Evolutionary conservation across 2,329 filamentous ascomycete genomes (phyloP).

Genomic region (Aureobasidium pullulans): DNA sequence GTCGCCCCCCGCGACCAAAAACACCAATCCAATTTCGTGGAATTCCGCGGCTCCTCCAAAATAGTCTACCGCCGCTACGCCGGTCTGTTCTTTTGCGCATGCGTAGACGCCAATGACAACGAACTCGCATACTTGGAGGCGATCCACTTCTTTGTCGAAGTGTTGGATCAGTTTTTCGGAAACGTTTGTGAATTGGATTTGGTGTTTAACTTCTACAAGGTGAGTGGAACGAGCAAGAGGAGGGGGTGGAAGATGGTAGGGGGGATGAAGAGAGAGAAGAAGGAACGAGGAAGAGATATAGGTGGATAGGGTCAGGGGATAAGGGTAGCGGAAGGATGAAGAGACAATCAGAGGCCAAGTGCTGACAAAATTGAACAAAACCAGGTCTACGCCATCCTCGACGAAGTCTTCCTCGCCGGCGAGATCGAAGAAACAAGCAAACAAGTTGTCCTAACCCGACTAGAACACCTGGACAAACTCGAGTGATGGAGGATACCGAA

Average conservation of each 20-base stretch:
- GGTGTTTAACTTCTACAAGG: constrained; percentile 64
- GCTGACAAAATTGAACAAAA: constrained; percentile 32
- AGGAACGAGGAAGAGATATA: no score
- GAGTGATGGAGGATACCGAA: constrained; percentile 49
- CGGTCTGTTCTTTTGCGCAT: constrained; percentile 97
- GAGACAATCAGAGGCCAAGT: neutral
- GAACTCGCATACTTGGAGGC: constrained; percentile 94
- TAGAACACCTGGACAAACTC: constrained; percentile 94
- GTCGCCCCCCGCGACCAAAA: constrained; percentile 97
- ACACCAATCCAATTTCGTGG: constrained; percentile 99
- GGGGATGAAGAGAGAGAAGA: no score
- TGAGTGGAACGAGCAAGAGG: constrained; percentile 26
- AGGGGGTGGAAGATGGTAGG: no score
- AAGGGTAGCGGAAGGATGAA: constrained; percentile 19
- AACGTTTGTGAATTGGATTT: constrained; percentile 98
- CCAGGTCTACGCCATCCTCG: constrained; percentile 91
- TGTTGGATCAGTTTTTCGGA: constrained; percentile 95
- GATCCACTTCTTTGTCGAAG: constrained; percentile 99
- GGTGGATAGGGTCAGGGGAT: no score
- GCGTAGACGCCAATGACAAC: constrained; percentile 98
- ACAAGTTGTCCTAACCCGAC: constrained; percentile 85
- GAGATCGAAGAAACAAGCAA: constrained; percentile 99
- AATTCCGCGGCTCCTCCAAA: constrained; percentile 79
- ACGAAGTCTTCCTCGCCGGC: constrained; percentile 94
- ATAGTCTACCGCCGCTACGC: constrained; percentile 97